phyloP scores from a whole-genome alignment of 352 stramenopile genomes.

The Achlya hypogyna region DNA sequence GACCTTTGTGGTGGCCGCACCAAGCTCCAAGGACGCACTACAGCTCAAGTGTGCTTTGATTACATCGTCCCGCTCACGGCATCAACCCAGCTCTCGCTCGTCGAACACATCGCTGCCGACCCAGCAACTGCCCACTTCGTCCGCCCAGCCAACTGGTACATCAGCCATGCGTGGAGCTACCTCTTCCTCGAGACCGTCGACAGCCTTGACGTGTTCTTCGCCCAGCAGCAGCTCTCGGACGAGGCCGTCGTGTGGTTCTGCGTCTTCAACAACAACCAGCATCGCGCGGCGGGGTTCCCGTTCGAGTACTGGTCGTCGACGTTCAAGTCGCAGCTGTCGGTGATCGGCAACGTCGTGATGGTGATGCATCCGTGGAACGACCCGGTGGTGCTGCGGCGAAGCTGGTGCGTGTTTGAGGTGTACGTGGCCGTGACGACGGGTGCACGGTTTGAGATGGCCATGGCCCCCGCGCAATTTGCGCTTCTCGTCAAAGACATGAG shows the following conservation, averaged over 20 bases:
- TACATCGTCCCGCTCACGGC: neutral
- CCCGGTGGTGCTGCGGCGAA: neutral
- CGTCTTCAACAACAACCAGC: too few relatives aligned
- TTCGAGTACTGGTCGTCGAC: too few relatives aligned
- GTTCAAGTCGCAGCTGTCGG: neutral
- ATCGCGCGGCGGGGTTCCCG: too few relatives aligned
- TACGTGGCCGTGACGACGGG: neutral
- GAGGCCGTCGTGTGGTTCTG: neutral
- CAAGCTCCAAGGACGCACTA: neutral
- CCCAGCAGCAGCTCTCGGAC: neutral
- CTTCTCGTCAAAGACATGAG: neutral
- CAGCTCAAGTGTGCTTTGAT: neutral
- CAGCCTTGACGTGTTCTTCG: neutral
- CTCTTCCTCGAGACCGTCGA: neutral
- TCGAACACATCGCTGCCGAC: neutral
- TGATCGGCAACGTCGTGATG: neutral
- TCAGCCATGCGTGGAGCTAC: slow-evolving; percentile 6
- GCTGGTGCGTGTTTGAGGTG: too few relatives aligned
- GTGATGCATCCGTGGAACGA: neutral
- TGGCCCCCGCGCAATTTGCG: neutral
- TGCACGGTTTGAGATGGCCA: neutral
- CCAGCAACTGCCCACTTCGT: neutral
- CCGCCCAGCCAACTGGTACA: neutral
- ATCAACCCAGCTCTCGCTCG: too few relatives aligned
- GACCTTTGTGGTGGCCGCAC: too few relatives aligned